phyloP scores from a whole-genome alignment of 768 basidiomycete genomes.

The Mycena vitilis region DNA sequence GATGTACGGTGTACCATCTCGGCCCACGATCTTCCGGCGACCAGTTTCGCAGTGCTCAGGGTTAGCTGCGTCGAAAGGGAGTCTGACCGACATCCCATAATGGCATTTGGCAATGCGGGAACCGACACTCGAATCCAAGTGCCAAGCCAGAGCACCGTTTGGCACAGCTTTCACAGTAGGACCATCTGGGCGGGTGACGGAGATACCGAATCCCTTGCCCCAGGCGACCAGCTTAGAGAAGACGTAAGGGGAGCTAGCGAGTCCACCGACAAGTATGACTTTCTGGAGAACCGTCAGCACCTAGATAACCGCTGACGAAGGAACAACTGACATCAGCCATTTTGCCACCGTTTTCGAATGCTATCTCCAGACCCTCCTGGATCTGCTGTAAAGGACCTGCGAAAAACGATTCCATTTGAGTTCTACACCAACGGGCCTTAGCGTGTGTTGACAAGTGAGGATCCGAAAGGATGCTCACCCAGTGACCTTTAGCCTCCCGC shows the following conservation, averaged over 20 bases:
- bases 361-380: conserved; percentile 34
- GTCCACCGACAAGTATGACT: conserved; percentile 45
- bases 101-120: conserved; percentile 41
- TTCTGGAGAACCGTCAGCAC: conserved; percentile 32
- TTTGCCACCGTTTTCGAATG: conserved; percentile 36
- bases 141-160: conserved; percentile 46
- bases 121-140: conserved; percentile 41
- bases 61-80: conserved; percentile 25
- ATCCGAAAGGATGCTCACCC: conserved; percentile 16
- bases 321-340: conserved; percentile 33
- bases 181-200: conserved; percentile 40
- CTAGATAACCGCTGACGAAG: background rate
- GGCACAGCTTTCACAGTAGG: conserved; percentile 43
- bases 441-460: background rate
- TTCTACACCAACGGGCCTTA: conserved; percentile 6
- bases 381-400: conserved; percentile 31
- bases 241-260: conserved; percentile 44
- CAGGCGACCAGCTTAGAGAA: conserved; percentile 39
- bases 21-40: background rate
- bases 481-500: conserved; percentile 37
- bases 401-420: conserved; percentile 37
- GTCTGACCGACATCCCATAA: conserved; percentile 38
- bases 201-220: conserved; percentile 36
- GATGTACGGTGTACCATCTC: conserved; percentile 26
- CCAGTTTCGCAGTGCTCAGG: conserved; percentile 26